phyloP scores from a whole-genome alignment of 345 rosid genomes.

The Gynandropsis gynandra region DNA sequence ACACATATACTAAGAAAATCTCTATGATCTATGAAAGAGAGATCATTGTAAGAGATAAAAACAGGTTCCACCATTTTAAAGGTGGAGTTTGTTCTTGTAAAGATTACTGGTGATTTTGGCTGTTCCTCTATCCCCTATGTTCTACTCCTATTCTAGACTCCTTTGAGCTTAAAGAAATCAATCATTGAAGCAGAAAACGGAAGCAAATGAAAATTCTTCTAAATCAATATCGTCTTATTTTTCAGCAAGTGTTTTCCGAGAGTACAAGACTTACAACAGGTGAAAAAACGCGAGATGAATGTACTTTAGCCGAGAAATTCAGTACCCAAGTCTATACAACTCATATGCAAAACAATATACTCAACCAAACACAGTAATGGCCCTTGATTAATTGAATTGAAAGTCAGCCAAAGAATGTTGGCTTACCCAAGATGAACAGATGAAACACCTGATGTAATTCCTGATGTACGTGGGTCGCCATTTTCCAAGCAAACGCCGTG shows the following conservation, averaged over 20 bases:
- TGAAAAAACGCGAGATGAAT: constrained; percentile 17
- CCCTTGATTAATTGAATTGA: constrained; percentile 15
- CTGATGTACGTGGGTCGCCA: constrained; percentile 63
- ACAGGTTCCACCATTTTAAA: constrained; percentile 70
- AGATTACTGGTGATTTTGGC: constrained; percentile 50
- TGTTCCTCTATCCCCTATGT: constrained; percentile 6
- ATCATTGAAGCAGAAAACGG: constrained; percentile 6
- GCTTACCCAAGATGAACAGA: constrained; percentile 43
- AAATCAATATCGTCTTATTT: constrained; percentile 18
- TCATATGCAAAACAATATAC: constrained; percentile 27
- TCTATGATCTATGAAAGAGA: constrained; percentile 56
- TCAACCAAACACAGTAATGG: constrained; percentile 23
- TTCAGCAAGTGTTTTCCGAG: constrained; percentile 21
- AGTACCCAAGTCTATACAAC: constrained; percentile 27
- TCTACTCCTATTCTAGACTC: constrained; percentile 1
- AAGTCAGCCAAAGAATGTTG: constrained; percentile 20
- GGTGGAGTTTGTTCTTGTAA: constrained; percentile 72
- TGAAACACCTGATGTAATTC: constrained; percentile 53
- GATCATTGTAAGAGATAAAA: constrained; percentile 59
- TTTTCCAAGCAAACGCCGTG: constrained; percentile 70
- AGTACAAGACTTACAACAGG: constrained; percentile 24
- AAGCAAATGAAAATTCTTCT: constrained; percentile 13
- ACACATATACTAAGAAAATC: constrained; percentile 57
- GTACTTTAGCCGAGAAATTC: constrained; percentile 24
- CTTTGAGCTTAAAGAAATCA: constrained; percentile 10